phyloP scores from a whole-genome alignment of 371 early-diverging fungal species.

The Blyttiomyces sp. region DNA sequence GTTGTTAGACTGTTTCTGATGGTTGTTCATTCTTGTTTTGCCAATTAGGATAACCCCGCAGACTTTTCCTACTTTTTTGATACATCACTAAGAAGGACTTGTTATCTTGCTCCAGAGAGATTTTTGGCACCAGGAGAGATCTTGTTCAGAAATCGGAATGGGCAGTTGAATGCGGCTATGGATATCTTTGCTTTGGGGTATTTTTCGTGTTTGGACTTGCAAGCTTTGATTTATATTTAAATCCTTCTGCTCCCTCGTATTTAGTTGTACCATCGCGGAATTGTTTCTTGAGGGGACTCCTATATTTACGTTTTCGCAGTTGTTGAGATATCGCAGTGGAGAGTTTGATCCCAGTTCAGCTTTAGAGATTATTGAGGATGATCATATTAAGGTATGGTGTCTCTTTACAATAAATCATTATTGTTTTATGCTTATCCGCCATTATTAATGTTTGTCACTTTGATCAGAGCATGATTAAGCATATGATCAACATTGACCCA shows the following conservation, averaged over 20 bases:
- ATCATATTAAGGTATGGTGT: slow-evolving; percentile 60
- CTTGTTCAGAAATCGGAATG: slow-evolving; percentile 21
- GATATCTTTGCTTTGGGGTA: slow-evolving; percentile 93
- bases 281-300: slow-evolving; percentile 88
- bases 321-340: slow-evolving; percentile 79
- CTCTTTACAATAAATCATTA: neutral
- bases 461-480: slow-evolving; percentile 57
- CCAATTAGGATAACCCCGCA: slow-evolving; percentile 80
- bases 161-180: slow-evolving; percentile 71
- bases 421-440: too few relatives aligned
- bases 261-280: slow-evolving; percentile 91
- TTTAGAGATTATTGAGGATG: slow-evolving; percentile 79
- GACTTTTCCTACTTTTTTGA: slow-evolving; percentile 95
- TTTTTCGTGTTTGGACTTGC: neutral
- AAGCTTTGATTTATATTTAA: neutral
- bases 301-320: slow-evolving; percentile 83
- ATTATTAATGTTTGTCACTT: too few relatives aligned
- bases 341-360: slow-evolving; percentile 67
- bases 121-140: slow-evolving; percentile 53
- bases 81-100: slow-evolving; percentile 76
- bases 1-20: neutral
- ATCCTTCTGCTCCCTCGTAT: neutral
- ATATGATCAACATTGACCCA: slow-evolving; percentile 88
- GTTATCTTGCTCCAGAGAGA: slow-evolving; percentile 95
- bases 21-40: neutral